phyloP scores from a whole-genome alignment of 768 basidiomycete species.

The Leccinum sublutescens region DNA sequence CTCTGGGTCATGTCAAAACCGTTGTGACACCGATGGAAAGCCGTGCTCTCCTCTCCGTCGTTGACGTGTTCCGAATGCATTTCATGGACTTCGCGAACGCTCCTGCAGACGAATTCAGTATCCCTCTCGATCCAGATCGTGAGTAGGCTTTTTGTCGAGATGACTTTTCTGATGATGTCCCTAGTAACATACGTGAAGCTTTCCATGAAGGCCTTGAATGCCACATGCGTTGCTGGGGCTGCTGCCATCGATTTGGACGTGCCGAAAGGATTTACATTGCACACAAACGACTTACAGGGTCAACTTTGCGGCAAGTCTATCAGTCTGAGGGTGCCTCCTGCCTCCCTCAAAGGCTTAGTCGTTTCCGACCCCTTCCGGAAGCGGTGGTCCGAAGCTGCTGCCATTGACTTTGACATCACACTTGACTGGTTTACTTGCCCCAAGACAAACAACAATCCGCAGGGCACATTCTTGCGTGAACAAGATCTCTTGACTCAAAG shows the following conservation, averaged over 20 bases:
- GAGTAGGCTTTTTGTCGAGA: conserved; percentile 21
- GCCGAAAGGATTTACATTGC: conserved; percentile 58
- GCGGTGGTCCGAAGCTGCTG: conserved; percentile 68
- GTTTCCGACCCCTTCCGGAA: conserved; percentile 37
- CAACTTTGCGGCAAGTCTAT: conserved; percentile 62
- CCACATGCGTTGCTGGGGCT: conserved; percentile 51
- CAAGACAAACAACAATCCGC: conserved; percentile 54
- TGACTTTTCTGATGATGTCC: conserved; percentile 8
- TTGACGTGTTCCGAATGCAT: conserved; percentile 61
- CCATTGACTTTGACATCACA: conserved; percentile 49
- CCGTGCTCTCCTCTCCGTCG: conserved; percentile 49
- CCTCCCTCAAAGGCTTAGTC: conserved; percentile 51
- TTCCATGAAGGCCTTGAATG: conserved; percentile 50
- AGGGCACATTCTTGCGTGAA: conserved; percentile 61
- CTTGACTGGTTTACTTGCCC: conserved; percentile 67
- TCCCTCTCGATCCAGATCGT: conserved; percentile 78
- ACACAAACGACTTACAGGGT: conserved; percentile 76
- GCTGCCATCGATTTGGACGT: conserved; percentile 56
- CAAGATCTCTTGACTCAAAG: conserved; percentile 75
- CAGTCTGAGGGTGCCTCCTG: conserved; percentile 54
- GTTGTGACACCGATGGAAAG: conserved; percentile 54
- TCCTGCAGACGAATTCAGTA: conserved; percentile 65
- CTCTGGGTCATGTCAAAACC: conserved; percentile 61
- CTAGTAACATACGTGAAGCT: conserved; percentile 86
- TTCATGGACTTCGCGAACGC: conserved; percentile 78